phyloP scores from a whole-genome alignment of 495 filamentous ascomycete genomes.

The Choiromyces venosus region DNA sequence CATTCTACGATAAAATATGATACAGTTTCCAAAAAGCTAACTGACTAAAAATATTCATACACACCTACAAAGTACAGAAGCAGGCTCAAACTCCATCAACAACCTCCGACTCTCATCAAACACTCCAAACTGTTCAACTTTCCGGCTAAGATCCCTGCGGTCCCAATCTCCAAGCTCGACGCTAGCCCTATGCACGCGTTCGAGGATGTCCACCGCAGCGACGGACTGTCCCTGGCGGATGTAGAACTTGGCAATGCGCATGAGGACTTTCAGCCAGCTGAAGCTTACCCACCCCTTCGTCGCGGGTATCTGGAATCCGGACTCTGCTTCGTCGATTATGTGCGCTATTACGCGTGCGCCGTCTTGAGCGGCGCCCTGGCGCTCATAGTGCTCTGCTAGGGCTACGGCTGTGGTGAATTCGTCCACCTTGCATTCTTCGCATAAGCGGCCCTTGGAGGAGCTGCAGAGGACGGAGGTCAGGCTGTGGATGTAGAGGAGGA shows the following conservation, averaged over 20 bases:
- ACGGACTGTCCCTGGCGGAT: constrained; percentile 1
- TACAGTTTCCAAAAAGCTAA: too few relatives aligned
- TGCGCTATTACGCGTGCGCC: neutral
- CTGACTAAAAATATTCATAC: neutral
- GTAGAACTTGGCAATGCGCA: neutral
- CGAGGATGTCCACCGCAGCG: neutral
- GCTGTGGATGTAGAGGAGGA: neutral
- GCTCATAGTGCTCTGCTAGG: neutral
- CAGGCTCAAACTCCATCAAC: neutral
- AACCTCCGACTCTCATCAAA: neutral
- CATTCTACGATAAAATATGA: too few relatives aligned
- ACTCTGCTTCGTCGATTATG: neutral
- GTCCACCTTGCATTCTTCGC: neutral
- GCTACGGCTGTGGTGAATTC: neutral
- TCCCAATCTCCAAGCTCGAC: neutral
- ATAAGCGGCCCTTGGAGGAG: neutral
- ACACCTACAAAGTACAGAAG: neutral
- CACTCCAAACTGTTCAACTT: neutral
- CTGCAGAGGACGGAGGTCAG: neutral
- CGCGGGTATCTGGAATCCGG: neutral
- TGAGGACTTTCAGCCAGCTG: neutral
- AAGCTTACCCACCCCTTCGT: neutral
- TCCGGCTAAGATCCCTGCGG: neutral
- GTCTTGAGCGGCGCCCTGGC: neutral
- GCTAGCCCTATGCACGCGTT: neutral